Evolutionary conservation across 192 early-diverging fungal genomes (phyloP).

Genomic region (Rhizophagus sp.): DNA sequence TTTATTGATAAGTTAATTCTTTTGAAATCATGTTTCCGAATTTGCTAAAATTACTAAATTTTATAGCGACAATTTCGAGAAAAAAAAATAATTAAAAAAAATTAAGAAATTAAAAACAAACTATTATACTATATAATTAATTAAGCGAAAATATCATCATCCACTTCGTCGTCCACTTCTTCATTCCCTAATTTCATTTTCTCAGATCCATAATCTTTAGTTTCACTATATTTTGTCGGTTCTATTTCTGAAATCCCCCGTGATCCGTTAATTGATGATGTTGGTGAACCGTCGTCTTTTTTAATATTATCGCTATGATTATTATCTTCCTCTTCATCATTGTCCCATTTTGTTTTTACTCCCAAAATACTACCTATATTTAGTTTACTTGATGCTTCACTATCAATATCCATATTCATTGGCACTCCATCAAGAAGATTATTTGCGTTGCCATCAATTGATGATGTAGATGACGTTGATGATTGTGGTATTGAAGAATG

Average conservation of each 20-base stretch:
- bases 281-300: not conserved
- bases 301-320: not conserved
- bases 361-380: not conserved
- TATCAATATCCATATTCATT: not conserved
- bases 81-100: not conserved
- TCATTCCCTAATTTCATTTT: not conserved
- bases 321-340: conserved; percentile 3
- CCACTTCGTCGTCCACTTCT: not conserved
- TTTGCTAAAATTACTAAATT: not conserved
- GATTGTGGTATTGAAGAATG: not conserved
- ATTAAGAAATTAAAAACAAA: not conserved
- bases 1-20: too few species aligned
- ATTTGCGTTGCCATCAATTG: not conserved
- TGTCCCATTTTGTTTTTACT: not conserved
- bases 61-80: not conserved
- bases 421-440: not conserved
- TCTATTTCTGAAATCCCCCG: not conserved
- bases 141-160: not conserved
- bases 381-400: not conserved
- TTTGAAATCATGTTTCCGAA: too few species aligned
- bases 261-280: not conserved
- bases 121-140: not conserved
- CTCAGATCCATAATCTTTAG: not conserved
- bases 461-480: not conserved
- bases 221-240: not conserved